Percentiles rank a stretch among this genome's conserved stretches.
Evolutionary conservation across 495 filamentous ascomycete genomes (phyloP).

Genomic region (Xylaria curta): DNA sequence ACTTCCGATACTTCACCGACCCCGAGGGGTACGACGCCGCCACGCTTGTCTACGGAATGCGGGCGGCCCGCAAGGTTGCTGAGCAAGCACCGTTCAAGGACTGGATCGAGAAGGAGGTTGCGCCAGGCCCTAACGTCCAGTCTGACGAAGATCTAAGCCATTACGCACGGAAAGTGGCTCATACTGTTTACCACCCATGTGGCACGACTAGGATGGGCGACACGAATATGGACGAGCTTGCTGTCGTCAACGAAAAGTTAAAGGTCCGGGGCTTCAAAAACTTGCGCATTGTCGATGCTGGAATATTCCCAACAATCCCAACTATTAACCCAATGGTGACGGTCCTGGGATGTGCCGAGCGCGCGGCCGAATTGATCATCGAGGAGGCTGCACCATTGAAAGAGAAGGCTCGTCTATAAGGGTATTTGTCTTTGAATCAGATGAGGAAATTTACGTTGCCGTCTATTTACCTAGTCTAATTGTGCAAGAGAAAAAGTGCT

Average conservation of each 20-base stretch:
- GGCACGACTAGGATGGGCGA: constrained; percentile 90
- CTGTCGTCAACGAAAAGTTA: constrained; percentile 63
- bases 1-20: constrained; percentile 90
- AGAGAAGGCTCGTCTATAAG: constrained; percentile 39
- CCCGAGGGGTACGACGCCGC: constrained; percentile 82
- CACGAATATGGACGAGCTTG: constrained; percentile 64
- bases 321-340: constrained; percentile 70
- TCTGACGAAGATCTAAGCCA: constrained; percentile 75
- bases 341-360: constrained; percentile 69
- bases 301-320: constrained; percentile 65
- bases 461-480: neutral
- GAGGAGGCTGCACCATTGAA: constrained; percentile 37
- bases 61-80: constrained; percentile 73
- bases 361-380: constrained; percentile 67
- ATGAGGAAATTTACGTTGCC: neutral
- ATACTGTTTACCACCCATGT: constrained; percentile 86
- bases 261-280: constrained; percentile 60
- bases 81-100: constrained; percentile 73
- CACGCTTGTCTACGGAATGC: constrained; percentile 79
- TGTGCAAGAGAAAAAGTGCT: neutral
- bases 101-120: constrained; percentile 82
- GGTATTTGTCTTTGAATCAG: neutral
- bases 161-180: constrained; percentile 75
- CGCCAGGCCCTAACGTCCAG: constrained; percentile 71
- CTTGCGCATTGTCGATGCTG: constrained; percentile 65